These are phyloP conservation scores for Cladosporium sp. DNA, from an alignment of 2,329 filamentous ascomycete species.

Conservation along the genomic window DNA sequence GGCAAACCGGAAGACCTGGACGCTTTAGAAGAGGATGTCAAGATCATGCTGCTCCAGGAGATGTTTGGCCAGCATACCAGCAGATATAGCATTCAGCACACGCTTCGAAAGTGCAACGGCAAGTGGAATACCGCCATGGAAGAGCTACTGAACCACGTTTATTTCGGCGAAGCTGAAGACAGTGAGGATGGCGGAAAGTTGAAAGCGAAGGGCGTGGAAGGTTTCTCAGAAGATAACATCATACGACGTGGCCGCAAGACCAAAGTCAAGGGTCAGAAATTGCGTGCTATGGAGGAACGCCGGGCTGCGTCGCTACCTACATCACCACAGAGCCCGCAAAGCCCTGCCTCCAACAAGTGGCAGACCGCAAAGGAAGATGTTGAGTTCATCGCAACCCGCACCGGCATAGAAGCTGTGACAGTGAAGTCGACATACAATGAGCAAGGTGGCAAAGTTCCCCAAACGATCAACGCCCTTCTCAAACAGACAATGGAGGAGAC, in stretches of 20 bases:
- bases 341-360: constrained; percentile 51
- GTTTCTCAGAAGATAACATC: constrained; percentile 61
- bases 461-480: constrained; percentile 54
- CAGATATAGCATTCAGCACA: constrained; percentile 60
- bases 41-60: constrained; percentile 58
- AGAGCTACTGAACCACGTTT: constrained; percentile 73
- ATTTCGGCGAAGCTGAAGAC: constrained; percentile 64
- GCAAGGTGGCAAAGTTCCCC: constrained; percentile 51
- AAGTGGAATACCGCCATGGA: constrained; percentile 71
- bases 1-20: constrained; percentile 31
- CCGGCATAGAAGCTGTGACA: constrained; percentile 42
- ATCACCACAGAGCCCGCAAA: constrained; percentile 23
- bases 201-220: constrained; percentile 71
- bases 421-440: constrained; percentile 57
- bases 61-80: constrained; percentile 68
- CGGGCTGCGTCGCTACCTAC: constrained; percentile 24
- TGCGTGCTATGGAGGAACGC: constrained; percentile 27
- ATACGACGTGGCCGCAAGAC: constrained; percentile 41
- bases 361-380: constrained; percentile 53
- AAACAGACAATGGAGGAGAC: constrained; percentile 42
- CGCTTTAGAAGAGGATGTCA: constrained; percentile 54
- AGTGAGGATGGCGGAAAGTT: constrained; percentile 40
- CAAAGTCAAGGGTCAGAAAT: constrained; percentile 39
- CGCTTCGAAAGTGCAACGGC: constrained; percentile 63
- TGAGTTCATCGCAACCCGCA: constrained; percentile 55